These are phyloP conservation scores for Leishmania martiniquensis DNA, from an alignment of 208 protist genomes.

Conservation along the genomic window DNA sequence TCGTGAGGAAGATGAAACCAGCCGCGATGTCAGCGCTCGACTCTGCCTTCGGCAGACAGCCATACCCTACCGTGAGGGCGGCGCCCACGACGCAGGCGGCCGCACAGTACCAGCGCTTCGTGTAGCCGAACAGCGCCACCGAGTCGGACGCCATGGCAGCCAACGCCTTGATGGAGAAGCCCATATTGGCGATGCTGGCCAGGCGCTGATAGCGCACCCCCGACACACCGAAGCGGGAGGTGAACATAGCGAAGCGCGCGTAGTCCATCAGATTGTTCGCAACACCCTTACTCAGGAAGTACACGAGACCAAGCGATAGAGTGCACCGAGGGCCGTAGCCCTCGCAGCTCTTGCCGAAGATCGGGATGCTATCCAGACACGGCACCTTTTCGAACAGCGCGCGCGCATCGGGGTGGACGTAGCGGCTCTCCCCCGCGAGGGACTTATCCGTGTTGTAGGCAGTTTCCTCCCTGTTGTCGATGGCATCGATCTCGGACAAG, in stretches of 20 bases:
- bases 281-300: slow-evolving; percentile 66
- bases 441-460: not conserved
- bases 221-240: slow-evolving; percentile 40
- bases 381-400: slow-evolving; percentile 2
- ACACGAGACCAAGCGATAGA: slow-evolving; percentile 40
- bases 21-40: slow-evolving; percentile 47
- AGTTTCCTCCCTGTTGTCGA: slow-evolving; percentile 12
- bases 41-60: slow-evolving; percentile 39
- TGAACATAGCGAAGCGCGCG: slow-evolving; percentile 53
- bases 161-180: slow-evolving; percentile 67
- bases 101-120: slow-evolving; percentile 79
- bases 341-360: slow-evolving; percentile 44
- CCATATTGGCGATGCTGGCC: slow-evolving; percentile 44
- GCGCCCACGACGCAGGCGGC: slow-evolving; percentile 53
- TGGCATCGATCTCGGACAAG: slow-evolving; percentile 25
- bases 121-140: slow-evolving; percentile 66
- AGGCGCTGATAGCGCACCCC: slow-evolving; percentile 62
- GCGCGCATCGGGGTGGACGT: slow-evolving; percentile 4
- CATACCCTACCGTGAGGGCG: slow-evolving; percentile 49
- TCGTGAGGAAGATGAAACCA: slow-evolving; percentile 65
- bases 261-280: slow-evolving; percentile 45
- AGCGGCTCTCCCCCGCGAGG: slow-evolving; percentile 4
- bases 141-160: slow-evolving; percentile 54
- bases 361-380: slow-evolving; percentile 29
- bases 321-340: slow-evolving; percentile 48